Conservation (phyloP, 768 basidiomycete species). For the Termitomyces sp. region DNA sequence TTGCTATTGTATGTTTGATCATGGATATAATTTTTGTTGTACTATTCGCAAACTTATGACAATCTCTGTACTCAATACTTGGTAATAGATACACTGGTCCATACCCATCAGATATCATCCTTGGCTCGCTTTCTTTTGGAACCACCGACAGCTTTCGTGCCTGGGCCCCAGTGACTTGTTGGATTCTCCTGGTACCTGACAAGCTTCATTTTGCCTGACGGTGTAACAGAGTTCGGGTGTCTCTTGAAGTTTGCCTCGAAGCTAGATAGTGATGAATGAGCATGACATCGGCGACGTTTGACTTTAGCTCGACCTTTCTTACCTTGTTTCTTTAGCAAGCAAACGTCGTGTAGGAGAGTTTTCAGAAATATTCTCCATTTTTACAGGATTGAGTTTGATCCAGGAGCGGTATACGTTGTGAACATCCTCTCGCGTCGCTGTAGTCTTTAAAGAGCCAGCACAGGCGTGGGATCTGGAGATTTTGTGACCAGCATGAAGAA, state of each 20-base stretch:
- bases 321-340: conserved; percentile 69
- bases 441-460: conserved; percentile 89
- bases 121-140: conserved; percentile 39
- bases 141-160: conserved; percentile 47
- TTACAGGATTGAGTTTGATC: conserved; percentile 79
- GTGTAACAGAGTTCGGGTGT: conserved; percentile 63
- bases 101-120: conserved; percentile 13
- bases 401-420: conserved; percentile 86
- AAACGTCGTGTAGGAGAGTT: conserved; percentile 68
- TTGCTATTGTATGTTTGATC: conserved; percentile 1
- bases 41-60: neutral
- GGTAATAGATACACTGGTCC: neutral
- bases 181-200: conserved; percentile 93
- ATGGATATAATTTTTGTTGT: conserved; percentile 10
- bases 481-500: conserved; percentile 80
- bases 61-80: neutral
- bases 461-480: conserved; percentile 91
- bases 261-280: conserved; percentile 29
- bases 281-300: neutral
- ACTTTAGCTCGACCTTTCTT: neutral
- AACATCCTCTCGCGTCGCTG: conserved; percentile 65
- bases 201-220: conserved; percentile 66
- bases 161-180: conserved; percentile 91
- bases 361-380: conserved; percentile 75
- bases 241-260: conserved; percentile 68